Base-by-base conservation (phyloP, 2,329 filamentous ascomycete species). In the Xylariomycetidae sp. region DNA sequence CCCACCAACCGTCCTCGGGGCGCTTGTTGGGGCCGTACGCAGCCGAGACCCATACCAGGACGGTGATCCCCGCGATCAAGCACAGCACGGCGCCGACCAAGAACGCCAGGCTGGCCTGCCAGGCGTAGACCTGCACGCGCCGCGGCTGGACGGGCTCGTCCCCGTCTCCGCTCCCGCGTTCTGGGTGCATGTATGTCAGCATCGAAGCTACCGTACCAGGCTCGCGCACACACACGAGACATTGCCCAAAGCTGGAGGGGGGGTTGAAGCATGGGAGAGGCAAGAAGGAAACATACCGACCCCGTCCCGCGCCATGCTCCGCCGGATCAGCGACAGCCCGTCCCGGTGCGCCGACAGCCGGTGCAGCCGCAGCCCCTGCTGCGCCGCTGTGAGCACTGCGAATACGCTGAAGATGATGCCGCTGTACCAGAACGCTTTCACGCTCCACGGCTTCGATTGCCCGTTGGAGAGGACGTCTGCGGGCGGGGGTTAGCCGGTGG, bases 371-470 rank as follows among this genome's bases (percentile, higher is more conserved):
- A 67, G 57, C 3, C 58, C 61, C 38, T 65, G 62, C 35, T 63
- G 56, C 3, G 60, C 57, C 5, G 64, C 59, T 2, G 63, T 59
- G 8, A 72, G 54, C 6, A 73, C 60, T n/a, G 64, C 63, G 37
- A 70, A 70, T 3, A 74, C 56, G 1, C 69, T 58, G 17, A 75
- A 63, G 9, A 73, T 54, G 23, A 65, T 63, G 10, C 61, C 63
- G 31, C 54, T 57, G 43, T 58, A 65, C 60, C 60, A 65, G 14
- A 55, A 56, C 9, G 61, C 58, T 9, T 61, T 54, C 4, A 65
- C 56, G 4, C 51, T 40, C 63, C 63, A 66, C 3, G 63, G 62
- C 10, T 58, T 54, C 23, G 44, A 20, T n/a, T 47, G 30, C 5
- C 53, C 60, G 28, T 59, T 59, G 9, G 50, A 49, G 6, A 65